Evolutionary conservation across 2,329 filamentous ascomycete genomes (phyloP), one percentile per base, ranked within the genome.

Genomic region (Aspergillus tamarii): DNA sequence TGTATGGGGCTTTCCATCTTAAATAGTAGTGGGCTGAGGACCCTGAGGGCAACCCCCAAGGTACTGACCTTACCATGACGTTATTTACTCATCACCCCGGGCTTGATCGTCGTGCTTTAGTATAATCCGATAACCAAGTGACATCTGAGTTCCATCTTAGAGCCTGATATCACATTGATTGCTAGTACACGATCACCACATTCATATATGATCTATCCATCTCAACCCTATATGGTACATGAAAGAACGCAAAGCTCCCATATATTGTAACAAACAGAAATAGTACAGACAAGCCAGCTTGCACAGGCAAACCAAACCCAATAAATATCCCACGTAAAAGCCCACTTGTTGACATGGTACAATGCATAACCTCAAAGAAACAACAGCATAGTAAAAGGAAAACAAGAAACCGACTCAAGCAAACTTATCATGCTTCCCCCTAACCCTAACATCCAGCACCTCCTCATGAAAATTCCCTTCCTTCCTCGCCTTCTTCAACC

Each of bases 381-480:
- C 52, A 26, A 48, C 14, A 43, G 14, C 34, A 58, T 26, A 21
- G n/a, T n/a, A 32, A 32, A 26, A 36, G 36, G 21, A 21, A 61
- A 48, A 43, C 52, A 46, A 10, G 28, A 45, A 41, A 6, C 4
- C 21, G 53, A 30, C 57, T 63, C 58, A 70, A 64, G 67, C 67
- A 67, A 67, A 70, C 48, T 69, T 69, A 59, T 65, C 64, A 66
- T 64, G 62, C 50, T 69, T 67, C 56, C 67, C 68, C 36, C 61
- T 60, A 12, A 69, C 67, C 57, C 61, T 69, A 32, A 69, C 65
- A 67, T 67, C 66, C 53, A 66, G 52, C 16, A 68, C 57, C 41
- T 65, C 65, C 60, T 67, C 66, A 64, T 67, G 62, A 36, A 68
- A 67, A 57, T 64, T 64, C 5, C 52, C 52, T n/a, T 55, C 52